Base-by-base conservation (phyloP, 2,329 filamentous ascomycete species). In the Xylogone sp. region DNA sequence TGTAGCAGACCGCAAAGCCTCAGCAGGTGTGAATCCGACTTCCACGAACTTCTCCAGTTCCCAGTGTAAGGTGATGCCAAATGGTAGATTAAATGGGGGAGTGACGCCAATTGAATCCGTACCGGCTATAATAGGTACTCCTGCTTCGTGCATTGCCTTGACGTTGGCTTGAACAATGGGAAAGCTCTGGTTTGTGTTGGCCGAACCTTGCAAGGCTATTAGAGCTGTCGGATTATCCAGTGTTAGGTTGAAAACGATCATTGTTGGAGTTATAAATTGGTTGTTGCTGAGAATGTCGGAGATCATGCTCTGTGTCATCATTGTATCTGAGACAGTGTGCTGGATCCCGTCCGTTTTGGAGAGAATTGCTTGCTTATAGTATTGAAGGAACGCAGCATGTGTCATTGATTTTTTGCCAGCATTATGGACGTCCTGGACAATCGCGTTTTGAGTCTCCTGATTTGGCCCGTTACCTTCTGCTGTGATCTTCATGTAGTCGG, bases 271-370 rank as follows among this genome's bases (percentile, higher is more conserved):
- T n/a, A 54, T 46, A 52, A 53, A 56, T 27, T 61, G 56, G 3
- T 45, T 45, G 44, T 59, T 48, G 13, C 43, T 21, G 43, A 57
- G 56, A 20, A 63, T 61, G 9, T 48, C 31, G 21, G 52, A 24
- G 21, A 59, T 29, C 16, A 56, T 46, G 9, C n/a, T 44, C 13
- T 21, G 20, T 3, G 54, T 53, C 3, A 63, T 43, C 4, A 61
- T 21, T 9, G 51, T 55, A 22, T 63, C 61, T 39, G 60, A 59
- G 10, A 59, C 58, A 10, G 59, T 59, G 45, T 64, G 62, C 50
- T 63, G 61, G 18, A 64, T 31, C 10, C 59, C 55, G 31, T 64
- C 55, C 3, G 51, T 53, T 21, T 44, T 21, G 13, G 61, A 60
- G 20, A 31, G 31, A 9, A 63, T 55, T 2, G 60, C 59, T 21